A percentile compares a stretch with the other conserved stretches of the same genome.
Conservation (phyloP, 2,329 filamentous ascomycete species). For the Clarireedia hainanense region DNA sequence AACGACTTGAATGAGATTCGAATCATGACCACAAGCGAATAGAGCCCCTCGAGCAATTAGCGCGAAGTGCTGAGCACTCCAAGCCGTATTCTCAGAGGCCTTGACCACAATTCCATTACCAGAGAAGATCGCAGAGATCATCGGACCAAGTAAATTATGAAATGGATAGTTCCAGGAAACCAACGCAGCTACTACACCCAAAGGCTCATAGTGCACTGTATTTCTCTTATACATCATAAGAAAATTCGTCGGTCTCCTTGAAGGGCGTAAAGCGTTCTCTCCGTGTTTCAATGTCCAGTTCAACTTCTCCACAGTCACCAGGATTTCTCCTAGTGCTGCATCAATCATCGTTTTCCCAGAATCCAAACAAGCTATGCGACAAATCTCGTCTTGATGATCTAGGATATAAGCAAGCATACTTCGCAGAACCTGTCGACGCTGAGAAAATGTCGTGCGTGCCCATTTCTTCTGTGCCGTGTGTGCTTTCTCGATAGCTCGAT, state of each 20-base stretch:
- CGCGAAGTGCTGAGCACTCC: conserved; percentile 79
- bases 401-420: conserved; percentile 77
- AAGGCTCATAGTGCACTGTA: conserved; percentile 79
- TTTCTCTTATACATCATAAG: conserved; percentile 96
- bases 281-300: conserved; percentile 91
- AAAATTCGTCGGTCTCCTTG: conserved; percentile 74
- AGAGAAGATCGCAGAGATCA: conserved; percentile 84
- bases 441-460: conserved; percentile 67
- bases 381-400: conserved; percentile 83
- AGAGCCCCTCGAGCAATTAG: conserved; percentile 73
- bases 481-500: conserved; percentile 68
- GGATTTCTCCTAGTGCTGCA: conserved; percentile 85
- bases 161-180: conserved; percentile 98
- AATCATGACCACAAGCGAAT: conserved; percentile 71
- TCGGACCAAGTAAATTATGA: conserved; percentile 86
- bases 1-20: conserved; percentile 74
- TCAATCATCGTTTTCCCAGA: conserved; percentile 96
- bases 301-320: conserved; percentile 89
- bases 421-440: conserved; percentile 71
- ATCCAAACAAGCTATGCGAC: conserved; percentile 77
- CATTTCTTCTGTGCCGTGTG: conserved; percentile 68
- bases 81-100: conserved; percentile 90
- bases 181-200: conserved; percentile 85
- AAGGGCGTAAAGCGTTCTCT: conserved; percentile 67
- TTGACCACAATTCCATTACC: conserved; percentile 92